phyloP scores from a whole-genome alignment of 1,284 basidiomycete genomes.

The Fomitopsis betulina region DNA sequence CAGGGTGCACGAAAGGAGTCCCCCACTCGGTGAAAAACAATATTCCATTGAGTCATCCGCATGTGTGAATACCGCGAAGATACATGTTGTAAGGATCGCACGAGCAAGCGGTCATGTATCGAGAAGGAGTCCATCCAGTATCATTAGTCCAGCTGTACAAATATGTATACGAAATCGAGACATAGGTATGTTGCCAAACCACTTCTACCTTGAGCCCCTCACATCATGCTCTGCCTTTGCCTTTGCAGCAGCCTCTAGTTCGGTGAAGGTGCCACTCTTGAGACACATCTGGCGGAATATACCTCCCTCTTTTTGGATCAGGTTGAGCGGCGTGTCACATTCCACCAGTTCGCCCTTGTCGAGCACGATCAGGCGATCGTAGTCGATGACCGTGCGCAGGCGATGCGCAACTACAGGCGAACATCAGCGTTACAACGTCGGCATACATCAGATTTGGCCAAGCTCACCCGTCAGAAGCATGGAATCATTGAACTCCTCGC shows the following conservation, averaged over 20 bases:
- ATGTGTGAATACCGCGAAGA: too few species aligned
- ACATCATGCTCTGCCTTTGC: conserved; percentile 29
- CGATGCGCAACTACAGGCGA: conserved; percentile 55
- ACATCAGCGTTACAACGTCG: background rate
- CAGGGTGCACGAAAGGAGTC: too few species aligned
- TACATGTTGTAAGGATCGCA: too few species aligned
- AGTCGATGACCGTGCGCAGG: conserved; percentile 69
- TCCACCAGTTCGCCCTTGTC: conserved; percentile 79
- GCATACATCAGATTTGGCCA: background rate
- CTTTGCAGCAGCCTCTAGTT: conserved; percentile 60
- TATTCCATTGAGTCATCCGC: too few species aligned
- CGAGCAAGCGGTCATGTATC: too few species aligned
- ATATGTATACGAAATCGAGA: background rate
- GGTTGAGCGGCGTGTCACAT: conserved; percentile 77
- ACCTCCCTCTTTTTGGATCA: conserved; percentile 70
- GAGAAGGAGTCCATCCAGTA: background rate
- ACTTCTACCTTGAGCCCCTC: background rate
- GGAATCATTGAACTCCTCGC: conserved; percentile 69
- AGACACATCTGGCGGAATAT: conserved; percentile 80
- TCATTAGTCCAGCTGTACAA: background rate
- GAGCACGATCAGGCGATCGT: conserved; percentile 79
- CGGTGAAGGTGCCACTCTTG: conserved; percentile 73
- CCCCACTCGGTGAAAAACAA: too few species aligned
- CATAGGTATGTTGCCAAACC: background rate
- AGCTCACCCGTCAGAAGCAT: conserved; percentile 52